Evolutionary conservation across 208 protist genomes (phyloP).

Genomic region (Crithidia bombi): DNA sequence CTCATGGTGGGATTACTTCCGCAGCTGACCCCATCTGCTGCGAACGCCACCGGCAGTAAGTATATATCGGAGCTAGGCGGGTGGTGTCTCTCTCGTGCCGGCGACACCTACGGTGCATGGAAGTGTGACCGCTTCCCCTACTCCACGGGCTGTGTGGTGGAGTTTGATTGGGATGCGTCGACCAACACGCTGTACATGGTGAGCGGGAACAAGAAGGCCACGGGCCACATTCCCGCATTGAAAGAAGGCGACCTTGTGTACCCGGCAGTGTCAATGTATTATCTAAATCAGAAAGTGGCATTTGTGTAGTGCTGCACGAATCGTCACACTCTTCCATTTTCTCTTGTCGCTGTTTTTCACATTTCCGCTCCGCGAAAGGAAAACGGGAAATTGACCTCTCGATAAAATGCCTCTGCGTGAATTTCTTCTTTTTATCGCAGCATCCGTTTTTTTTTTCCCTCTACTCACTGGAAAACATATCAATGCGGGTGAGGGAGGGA

Average conservation of each 20-base stretch:
- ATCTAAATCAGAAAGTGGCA: slow-evolving; percentile 89
- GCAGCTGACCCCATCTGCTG: slow-evolving; percentile 45
- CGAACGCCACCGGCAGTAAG: slow-evolving; percentile 76
- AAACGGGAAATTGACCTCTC: too few relatives aligned
- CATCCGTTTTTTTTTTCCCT: too few relatives aligned
- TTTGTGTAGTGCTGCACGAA: slow-evolving; percentile 72
- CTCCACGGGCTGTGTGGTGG: slow-evolving; percentile 85
- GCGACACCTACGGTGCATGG: slow-evolving; percentile 89
- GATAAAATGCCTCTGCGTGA: too few relatives aligned
- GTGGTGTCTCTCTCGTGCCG: slow-evolving; percentile 89
- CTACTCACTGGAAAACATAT: too few relatives aligned
- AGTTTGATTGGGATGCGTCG: slow-evolving; percentile 88
- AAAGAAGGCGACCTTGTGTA: slow-evolving; percentile 77
- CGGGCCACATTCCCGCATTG: slow-evolving; percentile 75
- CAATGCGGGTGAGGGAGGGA: too few relatives aligned
- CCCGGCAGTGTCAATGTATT: slow-evolving; percentile 92
- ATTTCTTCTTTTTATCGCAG: too few relatives aligned
- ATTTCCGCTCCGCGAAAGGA: too few relatives aligned
- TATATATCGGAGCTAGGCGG: slow-evolving; percentile 92
- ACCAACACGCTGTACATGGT: slow-evolving; percentile 84
- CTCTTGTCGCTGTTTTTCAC: neutral
- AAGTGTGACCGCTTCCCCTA: slow-evolving; percentile 90
- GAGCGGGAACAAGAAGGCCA: slow-evolving; percentile 72
- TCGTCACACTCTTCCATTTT: slow-evolving; percentile 6
- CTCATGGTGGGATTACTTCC: slow-evolving; percentile 92